Conservation (phyloP, 1,139 yeast genomes). For the Waltiozyma sp. region DNA sequence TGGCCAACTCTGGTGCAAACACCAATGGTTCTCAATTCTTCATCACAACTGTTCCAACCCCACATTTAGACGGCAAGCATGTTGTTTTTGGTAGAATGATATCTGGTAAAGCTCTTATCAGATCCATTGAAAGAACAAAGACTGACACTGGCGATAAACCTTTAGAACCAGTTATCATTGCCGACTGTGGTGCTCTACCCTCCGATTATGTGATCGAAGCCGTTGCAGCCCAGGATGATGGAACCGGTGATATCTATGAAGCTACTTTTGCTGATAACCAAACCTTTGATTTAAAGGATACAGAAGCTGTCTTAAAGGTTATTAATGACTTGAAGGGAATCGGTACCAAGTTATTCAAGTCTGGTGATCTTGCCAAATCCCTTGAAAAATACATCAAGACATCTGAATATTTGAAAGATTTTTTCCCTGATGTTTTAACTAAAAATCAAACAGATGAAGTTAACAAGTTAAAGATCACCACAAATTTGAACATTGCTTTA, state of each 20-base stretch:
- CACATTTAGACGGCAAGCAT: slow-evolving; percentile 87
- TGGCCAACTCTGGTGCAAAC: slow-evolving; percentile 95
- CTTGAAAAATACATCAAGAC: slow-evolving; percentile 65
- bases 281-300: slow-evolving; percentile 41
- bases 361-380: slow-evolving; percentile 45
- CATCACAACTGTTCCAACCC: slow-evolving; percentile 75
- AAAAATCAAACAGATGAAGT: slow-evolving; percentile 38
- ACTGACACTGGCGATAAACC: slow-evolving; percentile 62
- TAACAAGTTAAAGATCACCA: slow-evolving; percentile 46
- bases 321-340: slow-evolving; percentile 59
- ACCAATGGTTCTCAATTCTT: slow-evolving; percentile 96
- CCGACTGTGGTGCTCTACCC: slow-evolving; percentile 72
- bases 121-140: slow-evolving; percentile 61
- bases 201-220: slow-evolving; percentile 39
- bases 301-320: slow-evolving; percentile 58
- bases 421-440: slow-evolving; percentile 60
- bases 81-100: slow-evolving; percentile 91
- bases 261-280: slow-evolving; percentile 68
- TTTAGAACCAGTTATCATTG: slow-evolving; percentile 49
- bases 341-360: slow-evolving; percentile 68
- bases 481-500: slow-evolving; percentile 63
- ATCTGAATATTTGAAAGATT: slow-evolving; percentile 53
- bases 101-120: slow-evolving; percentile 71
- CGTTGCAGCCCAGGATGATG: slow-evolving; percentile 43
- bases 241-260: slow-evolving; percentile 79